phyloP scores from a whole-genome alignment of 257 asterid genomes.

The Solanum dulcamara region DNA sequence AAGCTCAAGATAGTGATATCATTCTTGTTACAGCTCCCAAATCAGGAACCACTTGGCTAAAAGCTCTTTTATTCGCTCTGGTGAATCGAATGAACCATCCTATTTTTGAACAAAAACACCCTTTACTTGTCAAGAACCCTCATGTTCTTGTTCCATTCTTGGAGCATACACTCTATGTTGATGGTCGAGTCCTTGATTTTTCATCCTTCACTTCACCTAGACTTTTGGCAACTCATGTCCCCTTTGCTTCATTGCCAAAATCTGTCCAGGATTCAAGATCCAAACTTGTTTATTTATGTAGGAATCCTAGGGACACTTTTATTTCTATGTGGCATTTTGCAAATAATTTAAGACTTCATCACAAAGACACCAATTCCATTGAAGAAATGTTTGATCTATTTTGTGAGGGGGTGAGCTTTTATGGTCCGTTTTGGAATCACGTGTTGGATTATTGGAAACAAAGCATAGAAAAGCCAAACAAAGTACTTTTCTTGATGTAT shows the following conservation, averaged over 20 bases:
- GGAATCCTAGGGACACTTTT: constrained; percentile 6
- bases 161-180: neutral
- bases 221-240: constrained; percentile 6
- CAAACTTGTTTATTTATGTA: constrained; percentile 7
- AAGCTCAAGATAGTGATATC: constrained; percentile 15
- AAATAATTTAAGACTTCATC: neutral
- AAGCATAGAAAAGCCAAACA: neutral
- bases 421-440: constrained; percentile 12
- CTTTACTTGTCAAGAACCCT: constrained; percentile 5
- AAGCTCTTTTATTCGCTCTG: neutral
- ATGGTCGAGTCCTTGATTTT: neutral
- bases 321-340: constrained; percentile 10
- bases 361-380: neutral
- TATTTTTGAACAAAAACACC: constrained; percentile 3
- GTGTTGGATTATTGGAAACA: neutral
- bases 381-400: neutral
- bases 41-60: constrained; percentile 11
- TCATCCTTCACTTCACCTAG: neutral
- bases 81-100: neutral
- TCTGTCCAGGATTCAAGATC: neutral
- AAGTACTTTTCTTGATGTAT: neutral
- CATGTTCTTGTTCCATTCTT: constrained; percentile 5
- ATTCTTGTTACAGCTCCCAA: constrained; percentile 42
- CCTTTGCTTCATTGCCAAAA: neutral
- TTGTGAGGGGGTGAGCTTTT: neutral